Conservation (phyloP, 768 basidiomycete genomes). For the Suillus tomentosus region DNA sequence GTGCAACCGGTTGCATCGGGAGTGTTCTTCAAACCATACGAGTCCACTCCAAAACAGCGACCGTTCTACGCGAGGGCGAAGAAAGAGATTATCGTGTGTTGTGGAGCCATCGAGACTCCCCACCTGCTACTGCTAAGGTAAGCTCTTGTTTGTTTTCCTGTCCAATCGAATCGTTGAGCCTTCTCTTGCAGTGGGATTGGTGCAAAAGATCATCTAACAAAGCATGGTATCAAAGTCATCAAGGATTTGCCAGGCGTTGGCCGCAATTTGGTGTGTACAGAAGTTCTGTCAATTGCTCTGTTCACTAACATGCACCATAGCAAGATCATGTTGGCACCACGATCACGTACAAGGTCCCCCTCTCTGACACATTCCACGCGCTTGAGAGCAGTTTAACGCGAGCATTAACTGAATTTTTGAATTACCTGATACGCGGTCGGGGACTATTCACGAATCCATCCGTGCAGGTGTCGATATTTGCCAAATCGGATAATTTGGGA, state of each 20-base stretch:
- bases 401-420: slow-evolving; percentile 34
- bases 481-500: slow-evolving; percentile 25
- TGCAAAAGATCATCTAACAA: too few relatives aligned
- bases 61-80: slow-evolving; percentile 7
- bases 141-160: too few relatives aligned
- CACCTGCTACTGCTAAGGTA: too few relatives aligned
- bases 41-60: neutral
- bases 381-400: slow-evolving; percentile 28
- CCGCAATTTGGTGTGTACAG: slow-evolving; percentile 28
- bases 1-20: neutral
- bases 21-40: neutral
- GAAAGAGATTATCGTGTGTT: too few relatives aligned
- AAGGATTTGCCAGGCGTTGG: slow-evolving; percentile 39
- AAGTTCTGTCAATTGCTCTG: neutral
- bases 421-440: slow-evolving; percentile 35
- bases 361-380: slow-evolving; percentile 33
- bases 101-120: too few relatives aligned
- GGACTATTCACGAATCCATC: slow-evolving; percentile 36
- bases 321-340: slow-evolving; percentile 43
- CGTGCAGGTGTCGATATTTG: slow-evolving; percentile 35
- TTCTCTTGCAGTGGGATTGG: too few relatives aligned
- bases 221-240: slow-evolving; percentile 24
- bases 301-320: slow-evolving; percentile 14
- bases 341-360: slow-evolving; percentile 34
- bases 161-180: too few relatives aligned